Conservation (phyloP, 2,329 filamentous ascomycete species). For the Emmonsia crescens region DNA sequence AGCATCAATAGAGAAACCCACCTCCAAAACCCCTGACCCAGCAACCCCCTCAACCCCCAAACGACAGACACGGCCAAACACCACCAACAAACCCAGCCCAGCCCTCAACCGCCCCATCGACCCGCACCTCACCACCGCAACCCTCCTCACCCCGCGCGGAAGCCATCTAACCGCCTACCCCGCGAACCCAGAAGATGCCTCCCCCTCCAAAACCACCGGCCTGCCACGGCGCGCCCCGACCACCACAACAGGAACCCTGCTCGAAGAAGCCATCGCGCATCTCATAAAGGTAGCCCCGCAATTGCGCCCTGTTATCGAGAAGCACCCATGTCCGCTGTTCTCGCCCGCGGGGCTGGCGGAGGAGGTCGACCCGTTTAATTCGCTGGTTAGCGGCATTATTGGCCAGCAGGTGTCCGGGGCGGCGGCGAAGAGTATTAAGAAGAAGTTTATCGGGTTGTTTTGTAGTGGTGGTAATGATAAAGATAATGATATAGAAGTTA, state of each 20-base stretch:
- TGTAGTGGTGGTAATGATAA: slow-evolving; percentile 20
- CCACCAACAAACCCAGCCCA: slow-evolving; percentile 18
- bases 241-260: slow-evolving; percentile 58
- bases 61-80: slow-evolving; percentile 32
- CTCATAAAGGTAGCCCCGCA: slow-evolving; percentile 62
- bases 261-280: slow-evolving; percentile 65
- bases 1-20: slow-evolving; percentile 20
- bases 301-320: slow-evolving; percentile 60
- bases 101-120: slow-evolving; percentile 36
- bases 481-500: background rate
- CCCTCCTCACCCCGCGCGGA: slow-evolving; percentile 38
- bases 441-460: slow-evolving; percentile 71
- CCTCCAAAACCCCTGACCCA: slow-evolving; percentile 24
- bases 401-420: slow-evolving; percentile 93
- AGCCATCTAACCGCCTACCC: slow-evolving; percentile 40
- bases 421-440: slow-evolving; percentile 79
- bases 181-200: slow-evolving; percentile 21
- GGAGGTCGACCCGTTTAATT: slow-evolving; percentile 77
- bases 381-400: slow-evolving; percentile 76
- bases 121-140: slow-evolving; percentile 38
- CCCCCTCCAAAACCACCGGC: slow-evolving; percentile 30
- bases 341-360: slow-evolving; percentile 72
- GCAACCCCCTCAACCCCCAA: slow-evolving; percentile 36
- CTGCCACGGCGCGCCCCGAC: slow-evolving; percentile 33
- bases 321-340: slow-evolving; percentile 68